Percentiles rank a stretch among this genome's conserved stretches.
These are phyloP conservation scores for Fusarium goolgardi DNA, from an alignment of 2,329 filamentous ascomycete species.

Conservation along the genomic window DNA sequence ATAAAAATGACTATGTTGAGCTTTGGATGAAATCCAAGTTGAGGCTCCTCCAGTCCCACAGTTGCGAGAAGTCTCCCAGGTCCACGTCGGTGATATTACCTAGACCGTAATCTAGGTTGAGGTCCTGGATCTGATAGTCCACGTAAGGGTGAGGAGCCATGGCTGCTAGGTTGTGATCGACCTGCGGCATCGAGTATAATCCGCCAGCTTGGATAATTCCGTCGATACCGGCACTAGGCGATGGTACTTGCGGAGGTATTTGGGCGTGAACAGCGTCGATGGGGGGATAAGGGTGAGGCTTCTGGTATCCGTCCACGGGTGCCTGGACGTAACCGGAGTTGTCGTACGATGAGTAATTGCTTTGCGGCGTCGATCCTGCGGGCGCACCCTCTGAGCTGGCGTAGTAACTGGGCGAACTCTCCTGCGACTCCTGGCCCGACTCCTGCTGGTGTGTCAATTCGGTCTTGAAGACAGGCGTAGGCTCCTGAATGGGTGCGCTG, in stretches of 20 bases:
- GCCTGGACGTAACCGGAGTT: constrained; percentile 1
- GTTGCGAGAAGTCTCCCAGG: constrained; percentile 39
- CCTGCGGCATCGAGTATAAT: constrained; percentile 20
- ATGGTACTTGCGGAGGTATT: constrained; percentile 16
- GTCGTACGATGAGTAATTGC: constrained; percentile 28
- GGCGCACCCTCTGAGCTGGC: constrained; percentile 22
- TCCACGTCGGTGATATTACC: constrained; percentile 40
- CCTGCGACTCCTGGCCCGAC: constrained; percentile 12
- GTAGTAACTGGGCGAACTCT: constrained; percentile 33
- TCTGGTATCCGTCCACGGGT: constrained; percentile 1
- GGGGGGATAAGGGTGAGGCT: constrained; percentile 2
- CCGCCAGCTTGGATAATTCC: constrained; percentile 22
- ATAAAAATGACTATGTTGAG: constrained; percentile 18
- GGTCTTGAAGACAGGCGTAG: background rate
- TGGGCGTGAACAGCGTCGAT: background rate
- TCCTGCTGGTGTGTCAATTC: constrained; percentile 20
- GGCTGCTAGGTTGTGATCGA: constrained; percentile 5
- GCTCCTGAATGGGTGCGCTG: background rate
- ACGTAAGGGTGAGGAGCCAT: constrained; percentile 27
- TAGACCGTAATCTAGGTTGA: constrained; percentile 25
- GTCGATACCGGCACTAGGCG: constrained; percentile 34
- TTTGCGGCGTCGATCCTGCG: constrained; percentile 31
- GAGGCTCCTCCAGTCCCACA: constrained; percentile 45
- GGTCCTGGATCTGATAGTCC: constrained; percentile 23
- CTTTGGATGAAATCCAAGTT: constrained; percentile 43